A percentile compares a stretch with the other conserved stretches of the same genome.
Evolutionary conservation across 371 early-diverging fungal species (phyloP).

Genomic region (Saksenaea oblongispora): DNA sequence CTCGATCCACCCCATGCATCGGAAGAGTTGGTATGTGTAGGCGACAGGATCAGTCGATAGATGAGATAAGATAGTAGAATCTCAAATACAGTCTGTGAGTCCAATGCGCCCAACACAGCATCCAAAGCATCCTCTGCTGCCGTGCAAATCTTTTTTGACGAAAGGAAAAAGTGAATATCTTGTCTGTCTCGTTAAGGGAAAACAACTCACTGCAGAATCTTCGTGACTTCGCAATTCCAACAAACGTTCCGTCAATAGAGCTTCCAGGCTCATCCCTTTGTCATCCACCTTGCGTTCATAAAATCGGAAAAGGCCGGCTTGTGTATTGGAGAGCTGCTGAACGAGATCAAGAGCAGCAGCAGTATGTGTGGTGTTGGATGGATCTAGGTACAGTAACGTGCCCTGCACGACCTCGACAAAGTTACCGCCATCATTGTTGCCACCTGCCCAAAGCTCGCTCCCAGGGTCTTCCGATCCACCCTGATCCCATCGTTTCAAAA

Average conservation of each 20-base stretch:
- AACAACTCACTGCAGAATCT: slow-evolving; percentile 33
- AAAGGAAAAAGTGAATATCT: too few relatives aligned
- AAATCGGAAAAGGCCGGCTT: slow-evolving; percentile 41
- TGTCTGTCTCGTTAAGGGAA: not conserved
- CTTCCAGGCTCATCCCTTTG: slow-evolving; percentile 38
- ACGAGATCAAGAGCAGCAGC: slow-evolving; percentile 33
- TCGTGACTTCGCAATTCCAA: slow-evolving; percentile 28
- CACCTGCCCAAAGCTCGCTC: slow-evolving; percentile 46
- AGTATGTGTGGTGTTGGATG: not conserved
- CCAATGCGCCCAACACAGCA: slow-evolving; percentile 34
- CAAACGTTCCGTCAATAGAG: slow-evolving; percentile 32
- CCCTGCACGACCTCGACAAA: slow-evolving; percentile 45
- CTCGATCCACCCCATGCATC: slow-evolving; percentile 18
- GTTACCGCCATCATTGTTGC: slow-evolving; percentile 40
- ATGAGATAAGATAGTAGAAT: slow-evolving; percentile 43
- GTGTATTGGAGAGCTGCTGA: slow-evolving; percentile 41
- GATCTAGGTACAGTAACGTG: slow-evolving; percentile 21
- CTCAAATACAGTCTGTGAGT: slow-evolving; percentile 45
- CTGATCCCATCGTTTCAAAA: slow-evolving; percentile 47
- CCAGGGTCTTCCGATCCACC: slow-evolving; percentile 40
- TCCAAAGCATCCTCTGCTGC: slow-evolving; percentile 55
- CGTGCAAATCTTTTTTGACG: slow-evolving; percentile 30
- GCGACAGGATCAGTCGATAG: slow-evolving; percentile 27
- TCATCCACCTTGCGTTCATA: slow-evolving; percentile 40
- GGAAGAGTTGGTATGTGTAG: slow-evolving; percentile 15